Evolutionary conservation across 805 yeast genomes (phyloP).

Genomic region (Candida sphagnicola): DNA sequence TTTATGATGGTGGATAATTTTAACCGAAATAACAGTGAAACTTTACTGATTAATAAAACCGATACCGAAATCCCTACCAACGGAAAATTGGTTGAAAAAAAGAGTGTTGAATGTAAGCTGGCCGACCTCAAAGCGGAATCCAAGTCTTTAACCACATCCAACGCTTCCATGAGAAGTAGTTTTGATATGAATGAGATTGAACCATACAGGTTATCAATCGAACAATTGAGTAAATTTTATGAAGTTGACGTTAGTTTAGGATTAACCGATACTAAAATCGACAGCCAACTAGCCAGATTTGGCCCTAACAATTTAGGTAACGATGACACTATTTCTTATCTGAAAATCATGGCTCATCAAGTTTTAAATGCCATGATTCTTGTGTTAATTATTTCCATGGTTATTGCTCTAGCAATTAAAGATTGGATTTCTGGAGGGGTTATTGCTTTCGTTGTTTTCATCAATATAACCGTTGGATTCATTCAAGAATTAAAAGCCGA

Average conservation of each 20-base stretch:
- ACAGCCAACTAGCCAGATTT: slow-evolving; percentile 8
- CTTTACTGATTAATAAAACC: no score
- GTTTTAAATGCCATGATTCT: slow-evolving; percentile 38
- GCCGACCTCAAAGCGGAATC: no score
- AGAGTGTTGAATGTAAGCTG: no score
- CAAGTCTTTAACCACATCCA: not conserved
- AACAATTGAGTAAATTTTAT: slow-evolving; percentile 33
- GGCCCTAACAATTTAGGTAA: slow-evolving; percentile 29
- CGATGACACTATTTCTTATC: slow-evolving; percentile 23
- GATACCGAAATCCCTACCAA: no score
- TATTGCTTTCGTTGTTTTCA: slow-evolving; percentile 40
- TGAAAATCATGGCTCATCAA: slow-evolving; percentile 32
- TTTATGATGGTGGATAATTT: no score
- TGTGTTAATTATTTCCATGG: slow-evolving; percentile 33
- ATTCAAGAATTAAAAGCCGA: slow-evolving; percentile 50
- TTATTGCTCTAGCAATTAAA: slow-evolving; percentile 33
- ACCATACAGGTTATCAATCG: slow-evolving; percentile 22
- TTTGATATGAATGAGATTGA: no score
- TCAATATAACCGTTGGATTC: slow-evolving; percentile 48
- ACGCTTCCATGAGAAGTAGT: not conserved
- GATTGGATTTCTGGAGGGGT: slow-evolving; percentile 44
- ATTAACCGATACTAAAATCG: slow-evolving; percentile 21
- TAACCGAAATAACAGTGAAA: no score
- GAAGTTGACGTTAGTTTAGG: slow-evolving; percentile 48
- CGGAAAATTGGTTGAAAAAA: no score